A percentile compares a stretch with the other conserved stretches of the same genome.
phyloP scores from a whole-genome alignment of 305 asterid genomes.

The Fraxinus latifolia region DNA sequence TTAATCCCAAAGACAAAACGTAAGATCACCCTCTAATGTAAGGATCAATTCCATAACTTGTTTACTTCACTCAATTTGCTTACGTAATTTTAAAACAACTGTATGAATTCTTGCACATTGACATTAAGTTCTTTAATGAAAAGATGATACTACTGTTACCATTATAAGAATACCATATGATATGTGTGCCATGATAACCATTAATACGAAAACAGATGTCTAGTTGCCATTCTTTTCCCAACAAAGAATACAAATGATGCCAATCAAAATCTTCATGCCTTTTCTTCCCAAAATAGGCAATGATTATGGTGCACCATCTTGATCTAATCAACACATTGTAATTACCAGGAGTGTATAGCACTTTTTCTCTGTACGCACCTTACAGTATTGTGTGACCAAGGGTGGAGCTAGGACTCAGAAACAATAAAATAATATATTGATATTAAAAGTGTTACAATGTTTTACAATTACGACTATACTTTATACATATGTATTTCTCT shows the following conservation, averaged over 20 bases:
- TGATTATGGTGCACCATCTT: neutral
- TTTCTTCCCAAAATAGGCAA: neutral
- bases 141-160: neutral
- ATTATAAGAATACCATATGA: neutral
- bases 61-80: neutral
- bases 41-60: neutral
- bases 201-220: neutral
- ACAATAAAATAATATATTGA: neutral
- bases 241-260: neutral
- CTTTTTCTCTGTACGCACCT: neutral
- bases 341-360: neutral
- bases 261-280: neutral
- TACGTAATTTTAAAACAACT: neutral
- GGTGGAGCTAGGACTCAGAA: neutral
- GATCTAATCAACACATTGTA: neutral
- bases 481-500: neutral
- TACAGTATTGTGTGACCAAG: neutral
- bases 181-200: neutral
- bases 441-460: neutral
- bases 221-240: neutral
- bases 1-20: neutral
- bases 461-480: neutral
- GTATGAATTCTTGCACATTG: neutral
- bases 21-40: neutral
- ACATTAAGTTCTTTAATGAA: slow-evolving; percentile 1